Conservation (phyloP, 495 filamentous ascomycete genomes). For the Penicillium daleae region DNA sequence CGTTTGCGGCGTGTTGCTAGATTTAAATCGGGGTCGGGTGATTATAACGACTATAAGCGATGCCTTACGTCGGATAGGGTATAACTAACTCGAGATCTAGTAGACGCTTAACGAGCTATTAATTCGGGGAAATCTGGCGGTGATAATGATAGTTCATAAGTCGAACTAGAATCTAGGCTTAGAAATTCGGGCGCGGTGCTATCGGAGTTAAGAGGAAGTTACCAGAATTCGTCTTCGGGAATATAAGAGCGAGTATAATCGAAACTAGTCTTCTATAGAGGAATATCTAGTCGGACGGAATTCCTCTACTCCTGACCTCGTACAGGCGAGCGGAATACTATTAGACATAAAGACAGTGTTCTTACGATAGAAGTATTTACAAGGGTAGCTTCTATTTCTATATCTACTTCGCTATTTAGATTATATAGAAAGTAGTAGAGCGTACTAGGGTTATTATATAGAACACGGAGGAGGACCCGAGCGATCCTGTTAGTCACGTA, state of each 20-base stretch:
- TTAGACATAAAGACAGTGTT: conserved; percentile 34
- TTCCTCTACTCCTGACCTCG: conserved; percentile 41
- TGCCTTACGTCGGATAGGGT: neutral
- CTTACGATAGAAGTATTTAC: conserved; percentile 27
- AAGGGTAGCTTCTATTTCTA: conserved; percentile 8
- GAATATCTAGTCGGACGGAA: conserved; percentile 18
- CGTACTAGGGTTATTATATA: conserved; percentile 36
- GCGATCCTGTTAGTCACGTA: conserved; percentile 38
- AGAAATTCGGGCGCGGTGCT: conserved; percentile 18
- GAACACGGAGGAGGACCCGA: conserved; percentile 36
- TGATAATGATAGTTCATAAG: conserved; percentile 27
- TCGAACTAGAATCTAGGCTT: conserved; percentile 24
- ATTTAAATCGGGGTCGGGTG: conserved; percentile 29
- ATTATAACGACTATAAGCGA: conserved; percentile 17
- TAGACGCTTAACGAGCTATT: conserved; percentile 1
- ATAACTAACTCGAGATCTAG: neutral
- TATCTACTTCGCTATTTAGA: conserved; percentile 34
- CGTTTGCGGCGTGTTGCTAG: conserved; percentile 31
- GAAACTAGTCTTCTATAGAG: conserved; percentile 30
- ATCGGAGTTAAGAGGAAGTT: conserved; percentile 21
- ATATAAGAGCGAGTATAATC: conserved; percentile 28
- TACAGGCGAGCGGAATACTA: conserved; percentile 27
- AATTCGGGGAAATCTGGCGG: conserved; percentile 4
- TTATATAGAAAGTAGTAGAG: conserved; percentile 44
- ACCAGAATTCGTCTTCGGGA: conserved; percentile 22